Evolutionary conservation across 192 early-diverging fungal genomes (phyloP).

Genomic region (Geranomyces variabilis): DNA sequence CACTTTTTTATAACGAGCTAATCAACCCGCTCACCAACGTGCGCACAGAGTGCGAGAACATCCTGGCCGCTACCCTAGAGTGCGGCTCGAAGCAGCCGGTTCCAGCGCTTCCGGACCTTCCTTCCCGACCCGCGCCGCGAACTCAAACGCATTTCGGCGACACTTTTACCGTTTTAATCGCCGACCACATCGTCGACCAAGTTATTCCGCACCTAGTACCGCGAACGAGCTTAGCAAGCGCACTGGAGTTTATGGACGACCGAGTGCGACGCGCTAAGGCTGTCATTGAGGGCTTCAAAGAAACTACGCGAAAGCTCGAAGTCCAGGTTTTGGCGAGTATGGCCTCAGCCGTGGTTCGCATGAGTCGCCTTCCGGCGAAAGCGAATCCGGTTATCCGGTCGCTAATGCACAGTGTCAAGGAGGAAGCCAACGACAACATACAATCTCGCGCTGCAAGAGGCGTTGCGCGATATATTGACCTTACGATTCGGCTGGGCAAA

Average conservation of each 20-base stretch:
- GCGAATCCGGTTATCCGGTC: constrained; percentile 82
- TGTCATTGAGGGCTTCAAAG: constrained; percentile 65
- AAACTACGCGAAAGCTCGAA: constrained; percentile 56
- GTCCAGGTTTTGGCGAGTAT: constrained; percentile 70
- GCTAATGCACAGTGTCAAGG: constrained; percentile 85
- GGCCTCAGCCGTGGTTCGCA: constrained; percentile 78
- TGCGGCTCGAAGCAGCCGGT: constrained; percentile 43
- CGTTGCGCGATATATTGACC: constrained; percentile 58
- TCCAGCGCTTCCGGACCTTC: constrained; percentile 61
- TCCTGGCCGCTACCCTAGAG: constrained; percentile 65
- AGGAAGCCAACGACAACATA: constrained; percentile 57
- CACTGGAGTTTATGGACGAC: constrained; percentile 21
- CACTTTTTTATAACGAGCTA: constrained; percentile 67
- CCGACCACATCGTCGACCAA: constrained; percentile 42
- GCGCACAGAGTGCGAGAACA: constrained; percentile 63
- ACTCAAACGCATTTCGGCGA: constrained; percentile 44
- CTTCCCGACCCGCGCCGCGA: constrained; percentile 31
- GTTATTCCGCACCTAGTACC: constrained; percentile 42
- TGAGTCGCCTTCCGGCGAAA: constrained; percentile 78
- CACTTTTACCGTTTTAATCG: constrained; percentile 42
- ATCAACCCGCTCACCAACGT: constrained; percentile 64
- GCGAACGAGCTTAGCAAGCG: constrained; percentile 31
- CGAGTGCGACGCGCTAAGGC: constrained; percentile 58
- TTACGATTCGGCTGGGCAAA: constrained; percentile 58
- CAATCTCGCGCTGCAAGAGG: constrained; percentile 62